phyloP scores from a whole-genome alignment of 352 stramenopile species.

The Pythium insidiosum region DNA sequence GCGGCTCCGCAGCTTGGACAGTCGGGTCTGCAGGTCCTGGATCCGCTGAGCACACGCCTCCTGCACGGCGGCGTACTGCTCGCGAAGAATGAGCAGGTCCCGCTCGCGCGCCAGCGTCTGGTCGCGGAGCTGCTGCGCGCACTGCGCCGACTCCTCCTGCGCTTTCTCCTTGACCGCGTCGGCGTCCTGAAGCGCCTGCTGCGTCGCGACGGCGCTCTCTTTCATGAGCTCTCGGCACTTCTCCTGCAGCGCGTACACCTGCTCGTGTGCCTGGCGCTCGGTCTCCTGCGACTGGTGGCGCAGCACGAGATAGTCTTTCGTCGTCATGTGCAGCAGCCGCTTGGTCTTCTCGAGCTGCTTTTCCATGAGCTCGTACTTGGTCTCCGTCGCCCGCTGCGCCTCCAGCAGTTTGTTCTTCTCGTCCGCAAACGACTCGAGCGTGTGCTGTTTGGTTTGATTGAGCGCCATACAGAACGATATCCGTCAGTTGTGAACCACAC shows the following conservation, averaged over 20 bases:
- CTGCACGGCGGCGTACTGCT: slow-evolving; percentile 73
- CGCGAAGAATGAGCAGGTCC: slow-evolving; percentile 61
- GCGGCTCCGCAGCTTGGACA: slow-evolving; percentile 48
- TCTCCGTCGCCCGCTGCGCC: slow-evolving; percentile 24
- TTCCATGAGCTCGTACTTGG: slow-evolving; percentile 27
- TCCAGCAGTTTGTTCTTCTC: slow-evolving; percentile 47
- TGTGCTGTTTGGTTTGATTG: too few species aligned
- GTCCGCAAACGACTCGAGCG: slow-evolving; percentile 44
- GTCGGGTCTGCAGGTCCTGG: slow-evolving; percentile 53
- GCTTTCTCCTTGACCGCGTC: slow-evolving; percentile 33
- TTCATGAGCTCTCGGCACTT: slow-evolving; percentile 25
- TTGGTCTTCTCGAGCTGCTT: slow-evolving; percentile 47
- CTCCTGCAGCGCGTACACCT: slow-evolving; percentile 31
- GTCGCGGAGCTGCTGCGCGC: slow-evolving; percentile 40
- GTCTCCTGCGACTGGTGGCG: slow-evolving; percentile 57
- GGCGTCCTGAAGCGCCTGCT: slow-evolving; percentile 37
- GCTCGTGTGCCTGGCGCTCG: slow-evolving; percentile 50
- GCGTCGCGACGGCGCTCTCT: slow-evolving; percentile 30
- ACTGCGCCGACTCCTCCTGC: slow-evolving; percentile 47
- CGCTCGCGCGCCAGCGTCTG: slow-evolving; percentile 52
- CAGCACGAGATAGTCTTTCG: slow-evolving; percentile 70
- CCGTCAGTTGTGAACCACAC: too few species aligned
- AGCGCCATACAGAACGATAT: too few species aligned
- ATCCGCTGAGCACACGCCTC: slow-evolving; percentile 60
- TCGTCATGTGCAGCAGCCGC: slow-evolving; percentile 53